Evolutionary conservation across 176 grass and related monocot species (phyloP), one percentile per base, ranked within the genome.

Genomic region (Melocanna baccifera): DNA sequence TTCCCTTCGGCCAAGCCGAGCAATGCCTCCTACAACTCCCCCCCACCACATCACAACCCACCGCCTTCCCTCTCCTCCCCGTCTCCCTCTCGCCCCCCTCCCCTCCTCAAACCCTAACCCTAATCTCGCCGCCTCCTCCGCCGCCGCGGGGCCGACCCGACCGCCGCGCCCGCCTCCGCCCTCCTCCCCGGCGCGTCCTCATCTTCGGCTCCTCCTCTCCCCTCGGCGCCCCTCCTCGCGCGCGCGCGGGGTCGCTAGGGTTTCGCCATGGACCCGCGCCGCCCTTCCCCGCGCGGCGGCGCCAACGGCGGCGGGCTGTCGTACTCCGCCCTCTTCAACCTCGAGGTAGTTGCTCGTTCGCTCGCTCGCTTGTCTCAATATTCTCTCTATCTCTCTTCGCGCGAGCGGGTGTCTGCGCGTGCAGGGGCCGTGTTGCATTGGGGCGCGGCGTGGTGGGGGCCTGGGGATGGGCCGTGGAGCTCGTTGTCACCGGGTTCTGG

Each of bases 281-380:
- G 90, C 71, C 85, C 68, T 32, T 83, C 86, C 39, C 75, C 79
- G 75, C 90, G 86, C 70, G 90, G 88, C 58, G 86, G 84, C 73
- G 88, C 92, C 46, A 91, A 92, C 84, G 84, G 88, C 71, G 81
- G 87, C 84, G 81, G 86, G 34, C 78, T 94, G 59, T 91, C 92
- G 32, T 94, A 94, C 84, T 92, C 90, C 66, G 79, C 90, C 52
- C 92, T 97, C 40, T 97, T 97, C 86, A 92, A 96, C 85, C 93
- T 96, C 78, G 93, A 99, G 89, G 97, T 96, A 73, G 45, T 52
- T 9, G 36, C 64, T 74, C 45, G 50, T 50, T 69, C 13, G 47
- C 57, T 13, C 59, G 25, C 25, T 62, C 12, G 59, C 53, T 56
- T 20, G 53, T 7, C 25, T 63, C 61, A 2, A 1, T 5, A 14